Base-by-base conservation (phyloP, 2,329 filamentous ascomycete genomes). In the Talaromyces verruculosus region DNA sequence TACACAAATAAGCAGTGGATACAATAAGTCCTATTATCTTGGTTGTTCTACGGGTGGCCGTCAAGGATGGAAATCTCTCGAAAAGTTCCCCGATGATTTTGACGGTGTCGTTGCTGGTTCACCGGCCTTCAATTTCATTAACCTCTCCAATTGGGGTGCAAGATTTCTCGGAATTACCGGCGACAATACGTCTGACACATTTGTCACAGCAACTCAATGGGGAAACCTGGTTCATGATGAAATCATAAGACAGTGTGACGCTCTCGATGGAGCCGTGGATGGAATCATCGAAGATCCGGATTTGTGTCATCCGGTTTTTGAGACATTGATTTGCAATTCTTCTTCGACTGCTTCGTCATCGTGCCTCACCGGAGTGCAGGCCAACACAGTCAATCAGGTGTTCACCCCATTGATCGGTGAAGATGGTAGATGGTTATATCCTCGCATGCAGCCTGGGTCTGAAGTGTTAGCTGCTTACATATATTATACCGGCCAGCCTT, bases 81-180 rank as follows among this genome's bases (percentile, higher is more conserved):
- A 88, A 67, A 70, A 74, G 8, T 86, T 81, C 65, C 84, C 86
- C 0, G 76, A 82, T 0, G 84, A 87, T 67, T 87, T 87, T 64
- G 84, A 87, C 68, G 86, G 85, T 19, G 79, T 84, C 8, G 69
- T 87, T 0, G 81, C 84, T 13, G 79, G 80, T 8, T 37, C 51
- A 13, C 62, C 62, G 15, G 62, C 62, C 17, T 58, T 64, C 30
- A 58, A 64, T 58, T 64, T 80, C 67, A 75, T 81, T 68, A 78
- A 80, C 53, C 69, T 84, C 17, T 69, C 77, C 19, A 79, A 78
- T 3, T 83, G 80, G 81, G 76, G 74, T 67, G 80, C 76, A 5
- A 74, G 71, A 10, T 69, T 69, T 28, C 33, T 58, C 25, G 2
- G n/a, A 5, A 64, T 64, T 10, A 64, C 62, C 3, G 62, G 62